A percentile compares a stretch with the other conserved stretches of the same genome.
Evolutionary conservation across 768 basidiomycete genomes (phyloP).

Genomic region (Rhizopogon sp.): DNA sequence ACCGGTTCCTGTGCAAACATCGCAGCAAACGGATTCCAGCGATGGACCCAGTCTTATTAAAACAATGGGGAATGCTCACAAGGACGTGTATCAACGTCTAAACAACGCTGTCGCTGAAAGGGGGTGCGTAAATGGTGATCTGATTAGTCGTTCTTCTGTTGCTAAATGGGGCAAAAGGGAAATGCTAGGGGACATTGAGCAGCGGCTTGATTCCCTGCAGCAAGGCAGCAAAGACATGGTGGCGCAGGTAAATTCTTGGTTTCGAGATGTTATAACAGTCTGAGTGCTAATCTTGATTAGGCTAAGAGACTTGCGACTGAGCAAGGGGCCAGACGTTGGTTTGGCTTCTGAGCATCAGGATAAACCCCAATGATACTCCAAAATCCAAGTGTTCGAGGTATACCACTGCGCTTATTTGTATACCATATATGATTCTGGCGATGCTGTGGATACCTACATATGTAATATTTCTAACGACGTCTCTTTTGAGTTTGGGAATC

Average conservation of each 20-base stretch:
- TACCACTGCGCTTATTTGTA: not conserved
- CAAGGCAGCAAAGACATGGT: slow-evolving; percentile 65
- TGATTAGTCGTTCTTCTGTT: not conserved
- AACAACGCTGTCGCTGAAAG: slow-evolving; percentile 56
- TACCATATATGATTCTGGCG: not conserved
- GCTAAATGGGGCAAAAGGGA: slow-evolving; percentile 35
- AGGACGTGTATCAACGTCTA: slow-evolving; percentile 40
- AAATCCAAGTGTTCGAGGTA: not conserved
- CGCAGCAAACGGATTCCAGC: slow-evolving; percentile 18
- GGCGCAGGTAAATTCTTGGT: slow-evolving; percentile 38
- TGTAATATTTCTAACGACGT: not conserved
- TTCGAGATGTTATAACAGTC: no score
- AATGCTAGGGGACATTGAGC: slow-evolving; percentile 55
- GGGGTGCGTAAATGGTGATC: slow-evolving; percentile 38
- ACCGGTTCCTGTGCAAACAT: slow-evolving; percentile 5
- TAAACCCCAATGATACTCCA: not conserved
- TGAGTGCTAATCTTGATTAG: slow-evolving; percentile 22
- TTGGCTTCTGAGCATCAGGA: slow-evolving; percentile 38
- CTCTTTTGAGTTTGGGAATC: no score
- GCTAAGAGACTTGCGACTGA: slow-evolving; percentile 61
- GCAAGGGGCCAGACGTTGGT: slow-evolving; percentile 63
- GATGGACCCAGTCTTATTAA: slow-evolving; percentile 17
- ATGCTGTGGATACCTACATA: not conserved
- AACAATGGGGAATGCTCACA: slow-evolving; percentile 32
- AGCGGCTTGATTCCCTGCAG: slow-evolving; percentile 59